A percentile compares a stretch with the other conserved stretches of the same genome.
These are phyloP conservation scores for Monosporascus sp. DNA, from an alignment of 2,329 filamentous ascomycete species.

Conservation along the genomic window DNA sequence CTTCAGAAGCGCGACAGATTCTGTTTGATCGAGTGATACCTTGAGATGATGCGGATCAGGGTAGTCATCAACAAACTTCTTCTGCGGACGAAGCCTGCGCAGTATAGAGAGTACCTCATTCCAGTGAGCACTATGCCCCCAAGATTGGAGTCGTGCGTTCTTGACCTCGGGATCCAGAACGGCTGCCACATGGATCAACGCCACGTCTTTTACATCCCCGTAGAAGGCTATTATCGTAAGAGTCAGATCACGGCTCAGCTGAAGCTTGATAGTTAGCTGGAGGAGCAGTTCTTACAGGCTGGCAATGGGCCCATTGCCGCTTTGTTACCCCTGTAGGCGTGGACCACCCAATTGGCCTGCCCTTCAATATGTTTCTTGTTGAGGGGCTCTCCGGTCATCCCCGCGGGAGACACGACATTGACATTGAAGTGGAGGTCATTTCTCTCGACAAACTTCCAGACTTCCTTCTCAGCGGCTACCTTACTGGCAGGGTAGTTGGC, in stretches of 20 bases:
- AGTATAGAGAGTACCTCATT: slow-evolving; percentile 20
- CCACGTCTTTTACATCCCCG: slow-evolving; percentile 24
- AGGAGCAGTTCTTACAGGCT: not conserved
- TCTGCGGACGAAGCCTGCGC: slow-evolving; percentile 16
- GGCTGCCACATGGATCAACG: slow-evolving; percentile 24
- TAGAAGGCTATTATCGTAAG: slow-evolving; percentile 6
- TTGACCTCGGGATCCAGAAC: slow-evolving; percentile 20
- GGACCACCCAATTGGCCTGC: not conserved
- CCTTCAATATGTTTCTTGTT: slow-evolving; percentile 12
- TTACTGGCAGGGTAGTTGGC: slow-evolving; percentile 28
- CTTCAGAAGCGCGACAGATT: slow-evolving; percentile 12
- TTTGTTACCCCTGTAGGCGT: slow-evolving; percentile 3
- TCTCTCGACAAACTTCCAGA: slow-evolving; percentile 25
- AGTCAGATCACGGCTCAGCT: not conserved
- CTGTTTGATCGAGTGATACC: slow-evolving; percentile 13
- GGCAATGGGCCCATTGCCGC: slow-evolving; percentile 1
- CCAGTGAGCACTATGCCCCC: slow-evolving; percentile 18
- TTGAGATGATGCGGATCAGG: slow-evolving; percentile 12
- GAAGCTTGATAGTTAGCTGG: not conserved
- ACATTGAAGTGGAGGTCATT: slow-evolving; percentile 19
- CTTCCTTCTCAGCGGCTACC: slow-evolving; percentile 23
- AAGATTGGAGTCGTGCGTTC: slow-evolving; percentile 22
- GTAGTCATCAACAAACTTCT: slow-evolving; percentile 22
- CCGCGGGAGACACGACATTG: slow-evolving; percentile 13
- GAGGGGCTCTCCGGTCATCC: slow-evolving; percentile 13